Percentiles rank a stretch among this genome's conserved stretches.
These are phyloP conservation scores for Hypoxylon subgilvum DNA, from an alignment of 495 filamentous ascomycete species.

Conservation along the genomic window DNA sequence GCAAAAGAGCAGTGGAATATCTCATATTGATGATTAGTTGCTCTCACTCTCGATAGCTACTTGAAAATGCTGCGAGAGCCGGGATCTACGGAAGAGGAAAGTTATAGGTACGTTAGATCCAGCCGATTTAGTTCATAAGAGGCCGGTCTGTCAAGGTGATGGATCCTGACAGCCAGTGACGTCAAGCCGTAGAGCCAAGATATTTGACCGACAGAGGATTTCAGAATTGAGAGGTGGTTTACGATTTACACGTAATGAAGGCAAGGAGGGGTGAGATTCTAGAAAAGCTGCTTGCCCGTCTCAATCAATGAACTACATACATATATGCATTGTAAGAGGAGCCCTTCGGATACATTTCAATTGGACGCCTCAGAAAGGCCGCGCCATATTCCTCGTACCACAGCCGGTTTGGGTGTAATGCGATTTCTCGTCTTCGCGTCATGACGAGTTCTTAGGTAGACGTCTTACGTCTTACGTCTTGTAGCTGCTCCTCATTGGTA, in stretches of 20 bases:
- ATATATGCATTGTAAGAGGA: not conserved
- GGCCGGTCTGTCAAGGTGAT: constrained; percentile 1
- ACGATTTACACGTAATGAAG: constrained; percentile 7
- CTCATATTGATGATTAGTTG: constrained; percentile 41
- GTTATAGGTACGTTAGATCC: not conserved
- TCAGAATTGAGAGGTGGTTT: not conserved
- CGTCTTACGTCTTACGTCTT: constrained; percentile 19
- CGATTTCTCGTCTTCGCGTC: constrained; percentile 34
- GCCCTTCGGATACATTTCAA: not conserved
- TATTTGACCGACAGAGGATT: constrained; percentile 10
- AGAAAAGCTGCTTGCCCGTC: not conserved
- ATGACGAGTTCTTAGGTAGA: constrained; percentile 13
- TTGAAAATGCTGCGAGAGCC: not conserved
- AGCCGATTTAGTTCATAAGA: constrained; percentile 14
- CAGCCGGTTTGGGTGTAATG: constrained; percentile 5
- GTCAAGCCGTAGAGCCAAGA: constrained; percentile 10
- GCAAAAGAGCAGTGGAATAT: constrained; percentile 53
- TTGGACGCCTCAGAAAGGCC: constrained; percentile 3
- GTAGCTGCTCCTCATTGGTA: constrained; percentile 16
- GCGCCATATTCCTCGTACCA: not conserved
- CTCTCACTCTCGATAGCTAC: not conserved
- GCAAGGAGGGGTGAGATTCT: not conserved
- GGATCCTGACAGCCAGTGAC: constrained; percentile 12
- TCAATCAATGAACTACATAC: not conserved
- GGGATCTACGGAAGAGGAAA: constrained; percentile 30